Evolutionary conservation across 2,329 filamentous ascomycete species (phyloP).

Genomic region (Colletotrichum camelliae): DNA sequence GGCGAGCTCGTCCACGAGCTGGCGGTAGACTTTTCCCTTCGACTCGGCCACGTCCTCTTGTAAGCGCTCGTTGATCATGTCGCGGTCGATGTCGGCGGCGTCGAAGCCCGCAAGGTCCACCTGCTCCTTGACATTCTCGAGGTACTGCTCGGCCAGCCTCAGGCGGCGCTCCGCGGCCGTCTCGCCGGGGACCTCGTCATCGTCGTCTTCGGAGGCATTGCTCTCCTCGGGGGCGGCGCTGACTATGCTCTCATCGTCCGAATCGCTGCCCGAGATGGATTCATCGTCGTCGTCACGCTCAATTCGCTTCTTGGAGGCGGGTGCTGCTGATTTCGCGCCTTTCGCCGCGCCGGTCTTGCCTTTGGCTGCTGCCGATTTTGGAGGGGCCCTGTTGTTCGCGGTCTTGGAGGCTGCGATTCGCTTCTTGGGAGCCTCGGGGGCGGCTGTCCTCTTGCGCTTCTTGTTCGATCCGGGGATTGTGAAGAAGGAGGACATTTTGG

Average conservation of each 20-base stretch:
- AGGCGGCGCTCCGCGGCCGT: conserved; percentile 88
- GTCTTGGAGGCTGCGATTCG: conserved; percentile 55
- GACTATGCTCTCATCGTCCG: conserved; percentile 61
- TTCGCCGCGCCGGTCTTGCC: background rate
- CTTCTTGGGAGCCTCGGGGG: conserved; percentile 64
- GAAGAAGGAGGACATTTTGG: conserved; percentile 92
- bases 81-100: conserved; percentile 89
- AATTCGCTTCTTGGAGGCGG: conserved; percentile 49
- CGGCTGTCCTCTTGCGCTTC: conserved; percentile 80
- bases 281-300: conserved; percentile 57
- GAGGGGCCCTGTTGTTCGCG: conserved; percentile 40
- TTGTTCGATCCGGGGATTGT: conserved; percentile 84
- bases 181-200: conserved; percentile 68
- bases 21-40: conserved; percentile 88
- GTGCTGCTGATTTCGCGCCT: conserved; percentile 31
- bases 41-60: conserved; percentile 91
- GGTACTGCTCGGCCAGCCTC: conserved; percentile 87
- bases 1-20: conserved; percentile 75
- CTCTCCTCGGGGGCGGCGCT: conserved; percentile 50
- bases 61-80: conserved; percentile 88
- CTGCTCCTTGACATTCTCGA: conserved; percentile 87
- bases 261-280: conserved; percentile 87
- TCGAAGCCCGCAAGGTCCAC: conserved; percentile 89
- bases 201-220: conserved; percentile 64
- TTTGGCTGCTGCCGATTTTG: conserved; percentile 40